Evolutionary conservation across 2,329 filamentous ascomycete genomes (phyloP), one percentile per base, ranked within the genome.

Genomic region (Emmonsiellopsis sp.): DNA sequence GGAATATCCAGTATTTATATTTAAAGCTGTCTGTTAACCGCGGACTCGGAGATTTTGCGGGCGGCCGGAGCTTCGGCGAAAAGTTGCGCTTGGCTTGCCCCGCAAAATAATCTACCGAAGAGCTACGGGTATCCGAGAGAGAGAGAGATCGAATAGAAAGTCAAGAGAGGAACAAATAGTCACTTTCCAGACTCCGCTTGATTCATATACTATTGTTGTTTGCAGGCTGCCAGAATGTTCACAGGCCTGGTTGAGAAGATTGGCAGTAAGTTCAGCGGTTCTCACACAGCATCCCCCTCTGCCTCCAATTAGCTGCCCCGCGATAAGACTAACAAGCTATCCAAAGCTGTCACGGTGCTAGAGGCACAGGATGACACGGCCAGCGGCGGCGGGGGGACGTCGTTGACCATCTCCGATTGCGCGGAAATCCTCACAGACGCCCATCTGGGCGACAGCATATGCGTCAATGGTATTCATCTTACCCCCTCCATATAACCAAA

Each of bases 191-290:
- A 15, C 20, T 13, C 32, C 13, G 16, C 34, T n/a, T 7, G 7
- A 37, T 47, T 35, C 15, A 35, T 15, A n/a, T 7, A n/a, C 16
- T 6, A 40, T 40, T 11, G 11, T 40, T 4, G 6, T 40, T 40
- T 40, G 37, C 37, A 40, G 8, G 45, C 16, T 20, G 26, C 20
- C 50, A 43, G n/a, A 8, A 97, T 98, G 93, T 97, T 98, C 67
- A 97, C 93, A 54, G 93, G 93, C 62, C 87, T 95, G 57, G 88
- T 95, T 52, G 90, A 95, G 74, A 86, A 86, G 57, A 86, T 97
- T 59, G 93, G 93, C 76, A 91, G 92, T 95, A 76, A 73, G 84
- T 76, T 50, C 13, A 34, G 41, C 50, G 31, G 26, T 34, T 48
- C 35, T 30, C 10, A 45, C 30, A 16, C 32, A 52, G 26, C 40